Base-by-base conservation (phyloP, 208 protist species). In the Trypanosoma theileri region DNA sequence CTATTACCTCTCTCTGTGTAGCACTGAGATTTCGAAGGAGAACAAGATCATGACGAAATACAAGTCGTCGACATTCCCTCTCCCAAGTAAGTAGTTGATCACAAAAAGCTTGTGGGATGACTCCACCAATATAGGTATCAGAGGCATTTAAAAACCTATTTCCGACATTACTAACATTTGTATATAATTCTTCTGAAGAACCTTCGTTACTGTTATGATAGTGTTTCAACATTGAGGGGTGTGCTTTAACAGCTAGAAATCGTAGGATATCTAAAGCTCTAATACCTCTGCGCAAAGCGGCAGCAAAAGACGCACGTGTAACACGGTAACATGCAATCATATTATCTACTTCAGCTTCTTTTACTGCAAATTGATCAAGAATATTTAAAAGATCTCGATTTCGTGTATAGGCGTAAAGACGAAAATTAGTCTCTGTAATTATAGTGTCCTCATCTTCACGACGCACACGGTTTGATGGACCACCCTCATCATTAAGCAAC, bases 401-500 rank as follows among this genome's bases (percentile, higher is more conserved):
- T 44, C 61, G 58, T 3, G 88, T 92, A 79, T 96, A 96, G 31
- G 86, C 92, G 76, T 94, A 96, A 17, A 96, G 81, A 3, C 92
- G 79, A 69, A 95, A 96, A 70, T 96, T 96, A 17, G 92, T 94
- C 64, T 96, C 89, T 19, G 92, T 95, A 54, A 96, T 89, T 66
- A 96, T 94, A n/a, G 87, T 93, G 72, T 96, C 92, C 16, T 80
- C 77, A 59, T 96, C 92, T 73, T 96, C 92, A 17, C 84, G 77
- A 11, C 89, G 86, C 28, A 93, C 56, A 16, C 46, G 59, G 35
- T 44, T 6, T 2, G 45, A 24, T 24, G 58, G 12, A 19, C 16
- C 22, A n/a, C 60, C 45, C 44, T 52, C 53, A 24, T 69, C 60
- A 22, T 83, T 66, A 35, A 88, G 73, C 40, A 88, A 77, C 16